Conservation (phyloP, 768 basidiomycete species). For the Gloeostereum incarnatum region DNA sequence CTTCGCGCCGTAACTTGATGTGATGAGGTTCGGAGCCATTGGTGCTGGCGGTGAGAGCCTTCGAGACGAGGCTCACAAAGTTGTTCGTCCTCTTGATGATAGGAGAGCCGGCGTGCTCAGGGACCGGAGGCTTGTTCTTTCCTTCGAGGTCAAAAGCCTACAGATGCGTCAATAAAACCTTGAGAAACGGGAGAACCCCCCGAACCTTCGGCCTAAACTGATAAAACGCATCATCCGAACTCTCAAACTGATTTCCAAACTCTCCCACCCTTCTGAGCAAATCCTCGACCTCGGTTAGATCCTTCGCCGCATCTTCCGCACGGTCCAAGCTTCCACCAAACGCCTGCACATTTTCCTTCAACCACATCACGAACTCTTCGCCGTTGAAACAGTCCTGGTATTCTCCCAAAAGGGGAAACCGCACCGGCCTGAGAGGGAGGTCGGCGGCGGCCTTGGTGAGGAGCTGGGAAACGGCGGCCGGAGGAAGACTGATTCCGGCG, state of each 20-base stretch:
- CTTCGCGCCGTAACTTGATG: conserved; percentile 64
- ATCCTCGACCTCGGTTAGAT: conserved; percentile 52
- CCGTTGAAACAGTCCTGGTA: conserved; percentile 84
- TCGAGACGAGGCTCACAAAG: conserved; percentile 63
- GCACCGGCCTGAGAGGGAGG: conserved; percentile 60
- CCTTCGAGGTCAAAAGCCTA: conserved; percentile 55
- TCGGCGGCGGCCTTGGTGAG: conserved; percentile 64
- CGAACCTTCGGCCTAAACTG: conserved; percentile 76
- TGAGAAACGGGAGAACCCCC: conserved; percentile 1
- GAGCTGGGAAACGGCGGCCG: conserved; percentile 56
- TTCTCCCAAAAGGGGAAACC: conserved; percentile 75
- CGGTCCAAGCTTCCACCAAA: conserved; percentile 72
- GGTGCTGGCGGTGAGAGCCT: conserved; percentile 47
- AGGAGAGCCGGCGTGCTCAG: conserved; percentile 19
- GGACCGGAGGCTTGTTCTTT: conserved; percentile 16
- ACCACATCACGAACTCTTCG: conserved; percentile 82
- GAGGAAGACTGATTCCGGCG: conserved; percentile 64
- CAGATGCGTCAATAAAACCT: background rate
- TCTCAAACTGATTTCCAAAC: conserved; percentile 74
- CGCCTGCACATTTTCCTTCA: conserved; percentile 67
- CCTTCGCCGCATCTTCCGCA: conserved; percentile 66
- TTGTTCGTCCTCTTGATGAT: conserved; percentile 62
- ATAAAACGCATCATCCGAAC: conserved; percentile 71
- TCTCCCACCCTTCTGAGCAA: conserved; percentile 71
- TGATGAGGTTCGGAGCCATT: conserved; percentile 59